Percentiles rank a stretch among this genome's conserved stretches.
Conservation (phyloP, 495 filamentous ascomycete genomes). For the Immersiella caudata region DNA sequence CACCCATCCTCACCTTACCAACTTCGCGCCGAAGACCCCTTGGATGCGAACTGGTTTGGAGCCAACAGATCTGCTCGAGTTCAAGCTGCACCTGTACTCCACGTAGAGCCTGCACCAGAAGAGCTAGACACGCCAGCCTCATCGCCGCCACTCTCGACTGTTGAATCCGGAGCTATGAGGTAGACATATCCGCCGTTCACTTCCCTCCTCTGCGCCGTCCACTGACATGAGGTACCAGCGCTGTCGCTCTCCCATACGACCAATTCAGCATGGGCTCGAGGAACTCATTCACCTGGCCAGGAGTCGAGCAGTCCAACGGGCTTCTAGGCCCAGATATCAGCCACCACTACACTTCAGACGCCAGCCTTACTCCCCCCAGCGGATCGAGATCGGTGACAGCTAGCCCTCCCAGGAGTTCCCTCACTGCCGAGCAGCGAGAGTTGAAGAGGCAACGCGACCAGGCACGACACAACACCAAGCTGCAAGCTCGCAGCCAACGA, state of each 20-base stretch:
- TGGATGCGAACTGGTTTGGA: slow-evolving; percentile 40
- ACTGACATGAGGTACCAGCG: slow-evolving; percentile 36
- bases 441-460: slow-evolving; percentile 54
- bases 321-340: slow-evolving; percentile 45
- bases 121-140: slow-evolving; percentile 30
- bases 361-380: slow-evolving; percentile 48
- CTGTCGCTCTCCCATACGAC: slow-evolving; percentile 51
- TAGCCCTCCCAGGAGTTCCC: slow-evolving; percentile 48
- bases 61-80: slow-evolving; percentile 26
- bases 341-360: slow-evolving; percentile 43
- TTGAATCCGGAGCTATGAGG: slow-evolving; percentile 46
- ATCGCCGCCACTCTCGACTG: slow-evolving; percentile 32
- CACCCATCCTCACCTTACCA: slow-evolving; percentile 32
- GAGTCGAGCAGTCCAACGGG: slow-evolving; percentile 43
- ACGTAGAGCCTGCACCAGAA: slow-evolving; percentile 41
- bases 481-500: slow-evolving; percentile 42
- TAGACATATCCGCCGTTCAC: slow-evolving; percentile 24
- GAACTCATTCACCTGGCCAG: slow-evolving; percentile 49
- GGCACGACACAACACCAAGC: slow-evolving; percentile 46
- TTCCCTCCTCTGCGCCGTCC: not conserved
- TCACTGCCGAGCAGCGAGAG: slow-evolving; percentile 53
- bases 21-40: slow-evolving; percentile 26
- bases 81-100: slow-evolving; percentile 40
- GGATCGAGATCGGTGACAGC: slow-evolving; percentile 49
- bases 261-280: slow-evolving; percentile 49